Conservation (phyloP, 176 grass and related monocot species). For the Ensete ventricosum region DNA sequence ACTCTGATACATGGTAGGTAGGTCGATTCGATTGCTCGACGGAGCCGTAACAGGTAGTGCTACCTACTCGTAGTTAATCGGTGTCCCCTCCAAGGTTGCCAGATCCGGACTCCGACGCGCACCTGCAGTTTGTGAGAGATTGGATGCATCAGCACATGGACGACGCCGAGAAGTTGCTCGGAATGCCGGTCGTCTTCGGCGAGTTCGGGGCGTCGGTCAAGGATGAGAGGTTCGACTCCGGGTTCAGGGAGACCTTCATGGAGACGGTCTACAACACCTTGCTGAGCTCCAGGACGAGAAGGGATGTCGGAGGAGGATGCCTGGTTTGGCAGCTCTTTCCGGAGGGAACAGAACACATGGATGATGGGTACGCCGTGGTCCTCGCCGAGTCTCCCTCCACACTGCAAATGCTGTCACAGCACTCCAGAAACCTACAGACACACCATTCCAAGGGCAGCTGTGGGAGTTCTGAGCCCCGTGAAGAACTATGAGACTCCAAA, state of each 20-base stretch:
- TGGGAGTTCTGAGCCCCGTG: background rate
- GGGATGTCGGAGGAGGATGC: constrained; percentile 57
- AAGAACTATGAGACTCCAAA: constrained; percentile 2
- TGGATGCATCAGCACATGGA: constrained; percentile 81
- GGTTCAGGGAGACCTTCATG: constrained; percentile 60
- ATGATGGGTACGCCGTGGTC: constrained; percentile 70
- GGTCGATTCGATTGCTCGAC: background rate
- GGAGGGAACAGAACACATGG: constrained; percentile 73
- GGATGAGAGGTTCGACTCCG: constrained; percentile 37
- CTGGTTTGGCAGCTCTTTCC: constrained; percentile 88
- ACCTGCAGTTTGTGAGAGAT: constrained; percentile 49
- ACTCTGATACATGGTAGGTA: constrained; percentile 60
- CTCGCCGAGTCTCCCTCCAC: constrained; percentile 48
- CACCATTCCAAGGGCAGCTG: too few species aligned
- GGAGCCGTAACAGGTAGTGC: background rate
- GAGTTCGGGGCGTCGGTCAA: constrained; percentile 83
- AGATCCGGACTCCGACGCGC: constrained; percentile 34
- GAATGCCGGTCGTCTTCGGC: constrained; percentile 56
- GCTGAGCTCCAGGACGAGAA: constrained; percentile 31
- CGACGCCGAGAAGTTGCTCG: constrained; percentile 54
- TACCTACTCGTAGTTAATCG: background rate
- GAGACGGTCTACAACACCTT: constrained; percentile 50
- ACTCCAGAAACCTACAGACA: constrained; percentile 30
- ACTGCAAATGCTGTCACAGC: constrained; percentile 33
- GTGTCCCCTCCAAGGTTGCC: constrained; percentile 39